Base-by-base conservation (phyloP, 352 stramenopile species). In the Pythium rishiriense region DNA sequence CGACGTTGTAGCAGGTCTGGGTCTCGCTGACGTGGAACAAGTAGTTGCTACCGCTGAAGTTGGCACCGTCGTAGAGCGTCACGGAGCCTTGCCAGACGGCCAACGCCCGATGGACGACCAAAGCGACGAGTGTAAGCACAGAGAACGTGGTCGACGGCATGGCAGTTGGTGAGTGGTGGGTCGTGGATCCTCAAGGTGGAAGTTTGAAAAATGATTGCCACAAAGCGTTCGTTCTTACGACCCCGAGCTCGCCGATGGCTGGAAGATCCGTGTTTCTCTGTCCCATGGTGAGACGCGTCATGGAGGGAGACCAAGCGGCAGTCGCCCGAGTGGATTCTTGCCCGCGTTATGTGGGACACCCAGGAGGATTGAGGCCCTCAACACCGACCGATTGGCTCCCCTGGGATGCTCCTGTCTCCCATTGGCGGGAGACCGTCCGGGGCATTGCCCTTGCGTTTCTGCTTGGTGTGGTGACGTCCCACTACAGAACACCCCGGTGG, bases 1-100 rank as follows among this genome's bases (percentile, higher is more conserved):
- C 7, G 21, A 51, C 45, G 45, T 51, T 51, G 45, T 51, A 51
- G 45, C 45, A 51, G 21, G 45, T 51, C 45, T 51, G 45, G 2
- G 45, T 51, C 45, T 31, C 21, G 45, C 22, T 51, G 10, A 51
- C 45, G 22, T 51, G 45, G 22, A 51, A 51, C 1, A 51, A 22
- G 45, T 51, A 51, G 45, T 51, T 33, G 45, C 21, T 17, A 22
- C 45, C 45, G 8, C 9, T 29, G 22, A 51, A 51, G 21, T 51
- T 51, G n/a, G 45, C 1, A 1, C 7, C 21, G 22, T 51, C 45
- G 45, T 31, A 51, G 17, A 51, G 19, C 11, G 45, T 31, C 17
- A 51, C 45, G n/a, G 45, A 51, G 45, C 45, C 45, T 3, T 28
- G 11, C 45, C 45, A 51, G 10, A 10, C 3, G 33, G 33, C 10